Conservation (phyloP, 2,329 filamentous ascomycete genomes). For the Stagonosporopsis cucurbitacearum region DNA sequence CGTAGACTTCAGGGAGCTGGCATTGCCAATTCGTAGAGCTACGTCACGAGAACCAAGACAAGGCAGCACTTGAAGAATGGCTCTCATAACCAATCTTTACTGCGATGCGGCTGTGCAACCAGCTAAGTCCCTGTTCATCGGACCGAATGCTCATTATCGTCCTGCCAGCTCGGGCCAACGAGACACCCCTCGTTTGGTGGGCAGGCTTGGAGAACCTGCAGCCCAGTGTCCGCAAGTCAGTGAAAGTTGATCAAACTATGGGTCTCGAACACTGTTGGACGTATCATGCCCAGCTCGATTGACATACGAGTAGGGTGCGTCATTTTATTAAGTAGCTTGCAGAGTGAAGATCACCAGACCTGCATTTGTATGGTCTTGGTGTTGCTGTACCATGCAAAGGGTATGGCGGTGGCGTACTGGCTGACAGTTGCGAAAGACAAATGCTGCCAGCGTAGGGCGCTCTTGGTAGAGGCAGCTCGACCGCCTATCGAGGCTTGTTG, state of each 20-base stretch:
- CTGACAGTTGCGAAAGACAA: constrained; percentile 15
- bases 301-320: constrained; percentile 19
- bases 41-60: constrained; percentile 31
- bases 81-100: constrained; percentile 26
- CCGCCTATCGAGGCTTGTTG: constrained; percentile 20
- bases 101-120: constrained; percentile 33
- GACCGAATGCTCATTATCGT: constrained; percentile 40
- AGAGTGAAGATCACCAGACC: constrained; percentile 23
- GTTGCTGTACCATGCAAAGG: constrained; percentile 20
- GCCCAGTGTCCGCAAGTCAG: constrained; percentile 27
- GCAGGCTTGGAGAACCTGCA: constrained; percentile 23
- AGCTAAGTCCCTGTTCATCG: constrained; percentile 36
- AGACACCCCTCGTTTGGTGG: constrained; percentile 29
- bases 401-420: constrained; percentile 18
- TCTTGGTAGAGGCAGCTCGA: constrained; percentile 12
- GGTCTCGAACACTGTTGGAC: constrained; percentile 36
- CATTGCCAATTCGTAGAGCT: constrained; percentile 23
- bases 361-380: constrained; percentile 17
- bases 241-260: constrained; percentile 25
- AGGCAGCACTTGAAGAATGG: constrained; percentile 19
- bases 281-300: constrained; percentile 22
- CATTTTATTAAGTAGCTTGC: constrained; percentile 20
- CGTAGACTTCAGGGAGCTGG: not conserved
- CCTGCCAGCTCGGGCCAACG: constrained; percentile 35
- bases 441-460: constrained; percentile 4